phyloP scores from a whole-genome alignment of 768 basidiomycete species.

The Russula foetens region DNA sequence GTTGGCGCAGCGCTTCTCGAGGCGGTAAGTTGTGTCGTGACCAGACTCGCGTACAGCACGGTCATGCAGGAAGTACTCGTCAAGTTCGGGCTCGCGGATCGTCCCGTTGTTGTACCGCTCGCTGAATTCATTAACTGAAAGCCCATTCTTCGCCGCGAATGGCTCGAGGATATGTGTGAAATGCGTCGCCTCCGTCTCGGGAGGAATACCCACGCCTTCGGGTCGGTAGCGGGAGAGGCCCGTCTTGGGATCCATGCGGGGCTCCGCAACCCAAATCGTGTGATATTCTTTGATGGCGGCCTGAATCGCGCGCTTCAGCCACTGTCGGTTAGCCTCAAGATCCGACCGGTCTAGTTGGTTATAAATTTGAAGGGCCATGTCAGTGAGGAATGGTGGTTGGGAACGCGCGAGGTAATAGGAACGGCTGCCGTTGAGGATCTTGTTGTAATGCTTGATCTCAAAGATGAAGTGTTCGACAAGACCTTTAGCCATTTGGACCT shows the following conservation, averaged over 20 bases:
- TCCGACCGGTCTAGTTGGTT: constrained; percentile 89
- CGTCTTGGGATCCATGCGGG: constrained; percentile 89
- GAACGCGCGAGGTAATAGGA: constrained; percentile 93
- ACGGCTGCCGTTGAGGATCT: constrained; percentile 93
- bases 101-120: constrained; percentile 87
- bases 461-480: constrained; percentile 99
- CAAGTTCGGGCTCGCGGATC: constrained; percentile 78
- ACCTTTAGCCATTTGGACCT: constrained; percentile 90
- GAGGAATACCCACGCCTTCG: constrained; percentile 91
- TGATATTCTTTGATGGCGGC: constrained; percentile 99
- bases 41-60: constrained; percentile 94
- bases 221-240: constrained; percentile 93
- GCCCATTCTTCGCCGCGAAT: constrained; percentile 83
- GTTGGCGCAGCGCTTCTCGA: constrained; percentile 96
- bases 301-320: constrained; percentile 94
- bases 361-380: constrained; percentile 97
- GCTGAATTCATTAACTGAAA: constrained; percentile 93
- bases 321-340: constrained; percentile 68
- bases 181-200: constrained; percentile 97
- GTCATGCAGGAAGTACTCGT: constrained; percentile 97
- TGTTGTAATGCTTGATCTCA: constrained; percentile 96
- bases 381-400: constrained; percentile 97
- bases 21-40: constrained; percentile 93
- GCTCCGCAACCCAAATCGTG: constrained; percentile 92
- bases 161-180: constrained; percentile 98